Base-by-base conservation (phyloP, 2,329 filamentous ascomycete species). In the Didymella keratinophila region DNA sequence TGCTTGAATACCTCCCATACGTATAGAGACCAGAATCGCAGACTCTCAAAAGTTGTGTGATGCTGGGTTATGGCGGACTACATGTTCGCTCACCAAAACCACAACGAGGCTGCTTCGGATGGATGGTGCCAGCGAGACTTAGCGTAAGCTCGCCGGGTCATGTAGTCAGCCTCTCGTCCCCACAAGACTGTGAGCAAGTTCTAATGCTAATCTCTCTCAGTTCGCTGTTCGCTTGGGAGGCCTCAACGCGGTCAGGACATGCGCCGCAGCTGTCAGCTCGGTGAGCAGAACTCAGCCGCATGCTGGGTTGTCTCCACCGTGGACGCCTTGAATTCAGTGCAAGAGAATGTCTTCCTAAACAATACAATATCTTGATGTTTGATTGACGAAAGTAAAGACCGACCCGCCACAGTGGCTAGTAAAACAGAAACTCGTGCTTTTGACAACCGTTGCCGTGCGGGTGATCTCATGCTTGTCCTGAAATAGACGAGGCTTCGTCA, bases 401-500 rank as follows among this genome's bases (percentile, higher is more conserved):
- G 11, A 42, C 16, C 42, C 28, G 37, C 36, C 36, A 52, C 48
- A 23, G 36, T 28, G 46, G 50, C 23, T 51, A n/a, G n/a, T n/a
- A 10, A 36, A 34, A 45, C 32, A 50, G 41, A 27, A 8, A 28
- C 9, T 46, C 51, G 55, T 48, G 21, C 47, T 34, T 27, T 42
- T 51, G 41, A 41, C 21, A 52, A 41, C 34, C 49, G 53, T 52
- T 44, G 49, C 37, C 37, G 37, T 41, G 37, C 36, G 30, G 56
- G 45, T 47, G 52, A 42, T 56, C 41, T 58, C 41, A 58, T 58
- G 41, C 56, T n/a, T 36, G 55, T 32, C 52, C 23, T 25, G 27
- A 63, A 63, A 58, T 61, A 58, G 61, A 58, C 36, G 20, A 8
- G 41, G 46, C 52, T 59, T 56, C 36, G 54, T 60, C 45, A 58